Evolutionary conservation across 257 asterid species (phyloP), one percentile per base, ranked within the genome.

Genomic region (Euphrasia confusa): DNA sequence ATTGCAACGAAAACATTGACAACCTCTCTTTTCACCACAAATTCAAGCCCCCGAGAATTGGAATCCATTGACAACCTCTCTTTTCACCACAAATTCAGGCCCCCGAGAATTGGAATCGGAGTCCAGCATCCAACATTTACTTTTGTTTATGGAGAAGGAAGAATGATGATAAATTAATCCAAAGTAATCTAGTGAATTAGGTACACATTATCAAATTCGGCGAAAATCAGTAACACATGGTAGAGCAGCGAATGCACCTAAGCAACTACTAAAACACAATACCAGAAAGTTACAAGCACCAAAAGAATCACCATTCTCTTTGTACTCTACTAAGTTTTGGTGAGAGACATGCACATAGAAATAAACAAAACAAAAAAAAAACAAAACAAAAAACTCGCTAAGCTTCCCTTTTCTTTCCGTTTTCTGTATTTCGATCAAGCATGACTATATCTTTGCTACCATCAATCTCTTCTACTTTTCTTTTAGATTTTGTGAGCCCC

Each of bases 401-500:
- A 13, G 72, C 72, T 63, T 78, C 77, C 81, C 72, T 69, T 74
- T 59, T 71, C 77, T 81, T 85, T 80, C 74, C 74, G 70, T 66
- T 70, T 42, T 70, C 83, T 6, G 63, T 26, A 58, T 62, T 64
- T 27, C 68, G 82, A 42, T 74, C 94, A 14, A 77, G 77, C 85
- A 68, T 64, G 32, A 75, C 73, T 5, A 80, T 26, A 14, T 80
- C 85, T 7, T 54, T 52, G 17, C 72, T 77, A 60, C 64, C 66
- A 53, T 71, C 81, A 28, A 45, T 42, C 66, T 67, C 89, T 30
- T 76, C 83, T 11, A 66, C 74, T 40, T 73, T 79, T 70, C 82
- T 78, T 70, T 75, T 71, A 33, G 33, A 26, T 32, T 68, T 76
- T 21, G 72, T 57, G 21, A 65, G 39, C 28, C 53, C 61, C 28